Conservation (phyloP, 2,329 filamentous ascomycete genomes). For the Aspergillus transmontanensis region DNA sequence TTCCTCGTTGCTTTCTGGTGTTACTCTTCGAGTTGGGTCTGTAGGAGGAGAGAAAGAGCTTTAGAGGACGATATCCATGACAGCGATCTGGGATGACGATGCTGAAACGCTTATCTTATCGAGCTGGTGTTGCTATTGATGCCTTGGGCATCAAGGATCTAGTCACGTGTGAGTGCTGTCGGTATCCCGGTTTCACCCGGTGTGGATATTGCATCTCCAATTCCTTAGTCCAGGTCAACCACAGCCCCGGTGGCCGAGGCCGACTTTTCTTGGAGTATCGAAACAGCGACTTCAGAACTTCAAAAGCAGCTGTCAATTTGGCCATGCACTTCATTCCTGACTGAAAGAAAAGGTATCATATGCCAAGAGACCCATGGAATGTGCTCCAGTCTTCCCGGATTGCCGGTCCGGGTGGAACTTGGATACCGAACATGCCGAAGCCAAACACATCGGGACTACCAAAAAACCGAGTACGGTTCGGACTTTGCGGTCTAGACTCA, state of each 20-base stretch:
- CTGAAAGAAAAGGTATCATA: neutral
- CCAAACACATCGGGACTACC: neutral
- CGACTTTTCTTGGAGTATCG: neutral
- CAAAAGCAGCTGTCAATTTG: neutral
- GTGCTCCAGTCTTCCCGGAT: neutral
- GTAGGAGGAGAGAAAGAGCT: neutral
- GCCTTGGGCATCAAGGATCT: neutral
- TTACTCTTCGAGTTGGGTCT: neutral
- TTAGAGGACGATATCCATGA: too few species aligned
- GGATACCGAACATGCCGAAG: neutral
- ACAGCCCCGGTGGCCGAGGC: neutral
- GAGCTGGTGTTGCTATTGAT: neutral
- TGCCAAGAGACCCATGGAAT: neutral
- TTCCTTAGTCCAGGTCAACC: neutral
- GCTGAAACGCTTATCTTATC: neutral
- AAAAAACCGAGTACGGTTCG: neutral
- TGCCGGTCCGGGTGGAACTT: neutral
- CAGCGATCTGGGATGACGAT: neutral
- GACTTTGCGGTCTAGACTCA: neutral
- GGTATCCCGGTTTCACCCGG: neutral
- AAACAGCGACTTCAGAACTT: neutral
- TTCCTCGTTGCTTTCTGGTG: neutral
- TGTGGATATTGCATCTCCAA: neutral
- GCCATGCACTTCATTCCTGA: neutral
- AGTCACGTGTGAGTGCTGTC: neutral